Percentiles rank a stretch among this genome's conserved stretches.
These are phyloP conservation scores for Fusarium siculi DNA, from an alignment of 2,329 filamentous ascomycete species.

Conservation along the genomic window DNA sequence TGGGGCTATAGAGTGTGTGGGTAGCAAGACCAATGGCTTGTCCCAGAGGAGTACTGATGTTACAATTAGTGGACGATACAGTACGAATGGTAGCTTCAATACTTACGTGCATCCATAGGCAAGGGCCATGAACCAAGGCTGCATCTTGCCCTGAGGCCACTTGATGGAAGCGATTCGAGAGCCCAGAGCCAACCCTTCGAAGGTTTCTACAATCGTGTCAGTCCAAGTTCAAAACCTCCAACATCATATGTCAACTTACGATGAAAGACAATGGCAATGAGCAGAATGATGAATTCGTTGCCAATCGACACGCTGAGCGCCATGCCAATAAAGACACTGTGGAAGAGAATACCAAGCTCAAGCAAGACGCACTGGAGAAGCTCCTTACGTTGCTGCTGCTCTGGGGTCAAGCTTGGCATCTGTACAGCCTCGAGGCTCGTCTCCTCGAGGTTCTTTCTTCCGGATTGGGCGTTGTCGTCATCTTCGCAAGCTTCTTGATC, in stretches of 20 bases:
- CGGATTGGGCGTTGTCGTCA: slow-evolving; percentile 15
- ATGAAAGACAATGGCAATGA: slow-evolving; percentile 83
- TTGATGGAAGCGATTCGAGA: slow-evolving; percentile 69
- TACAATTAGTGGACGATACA: slow-evolving; percentile 10
- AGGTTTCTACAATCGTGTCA: slow-evolving; percentile 51
- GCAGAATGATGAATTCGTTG: slow-evolving; percentile 79
- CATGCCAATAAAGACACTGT: slow-evolving; percentile 84
- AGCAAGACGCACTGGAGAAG: slow-evolving; percentile 81
- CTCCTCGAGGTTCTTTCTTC: slow-evolving; percentile 38
- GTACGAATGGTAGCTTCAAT: too few species aligned
- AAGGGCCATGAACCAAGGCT: slow-evolving; percentile 67
- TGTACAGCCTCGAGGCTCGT: slow-evolving; percentile 40
- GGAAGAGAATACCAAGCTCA: slow-evolving; percentile 75
- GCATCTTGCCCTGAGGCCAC: slow-evolving; percentile 52
- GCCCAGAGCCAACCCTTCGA: slow-evolving; percentile 70
- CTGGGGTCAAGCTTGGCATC: slow-evolving; percentile 50
- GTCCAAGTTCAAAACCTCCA: not conserved
- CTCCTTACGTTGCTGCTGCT: slow-evolving; percentile 71
- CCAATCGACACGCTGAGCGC: slow-evolving; percentile 82
- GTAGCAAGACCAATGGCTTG: slow-evolving; percentile 77
- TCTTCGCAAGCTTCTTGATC: slow-evolving; percentile 29
- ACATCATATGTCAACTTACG: slow-evolving; percentile 48
- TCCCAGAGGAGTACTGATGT: slow-evolving; percentile 73
- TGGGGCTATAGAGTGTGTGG: slow-evolving; percentile 76
- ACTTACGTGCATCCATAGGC: slow-evolving; percentile 66